Evolutionary conservation across 2,329 filamentous ascomycete genomes (phyloP).

Genomic region (Xylaria sp.): DNA sequence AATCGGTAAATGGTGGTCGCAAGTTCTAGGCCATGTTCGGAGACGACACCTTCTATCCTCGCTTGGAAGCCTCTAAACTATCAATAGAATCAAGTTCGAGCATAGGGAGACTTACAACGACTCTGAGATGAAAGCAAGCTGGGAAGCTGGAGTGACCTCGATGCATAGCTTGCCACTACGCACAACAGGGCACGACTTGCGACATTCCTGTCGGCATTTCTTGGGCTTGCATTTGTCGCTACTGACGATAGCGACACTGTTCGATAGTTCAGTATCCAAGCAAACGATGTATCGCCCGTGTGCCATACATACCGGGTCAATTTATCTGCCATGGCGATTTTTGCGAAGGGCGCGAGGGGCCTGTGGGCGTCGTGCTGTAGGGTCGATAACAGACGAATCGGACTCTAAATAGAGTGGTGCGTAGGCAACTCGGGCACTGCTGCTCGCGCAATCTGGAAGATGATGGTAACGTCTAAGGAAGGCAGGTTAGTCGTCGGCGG

Average conservation of each 20-base stretch:
- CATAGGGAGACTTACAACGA: constrained; percentile 5
- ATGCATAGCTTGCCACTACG: constrained; percentile 6
- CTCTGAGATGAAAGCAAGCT: constrained; percentile 3
- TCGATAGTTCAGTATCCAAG: neutral
- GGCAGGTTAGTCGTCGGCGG: neutral
- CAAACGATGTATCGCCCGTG: neutral
- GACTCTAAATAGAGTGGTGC: neutral
- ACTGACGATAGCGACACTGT: constrained; percentile 13
- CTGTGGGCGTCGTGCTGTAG: neutral
- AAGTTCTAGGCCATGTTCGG: neutral
- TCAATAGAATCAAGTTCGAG: neutral
- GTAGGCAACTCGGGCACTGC: too few species aligned
- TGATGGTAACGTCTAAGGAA: neutral
- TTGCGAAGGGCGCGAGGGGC: neutral
- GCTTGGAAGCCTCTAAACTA: neutral
- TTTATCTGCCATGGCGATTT: constrained; percentile 4
- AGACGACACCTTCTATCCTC: neutral
- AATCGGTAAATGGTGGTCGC: neutral
- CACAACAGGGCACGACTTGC: constrained; percentile 9
- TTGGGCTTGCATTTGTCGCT: constrained; percentile 9
- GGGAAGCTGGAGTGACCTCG: constrained; percentile 6
- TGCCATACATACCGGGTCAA: constrained; percentile 6
- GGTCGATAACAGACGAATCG: constrained; percentile 2
- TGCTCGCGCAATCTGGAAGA: too few species aligned
- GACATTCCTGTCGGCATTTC: constrained; percentile 8